These are phyloP conservation scores for Scleromitrula shiraiana DNA, from an alignment of 2,329 filamentous ascomycete genomes.

Conservation along the genomic window DNA sequence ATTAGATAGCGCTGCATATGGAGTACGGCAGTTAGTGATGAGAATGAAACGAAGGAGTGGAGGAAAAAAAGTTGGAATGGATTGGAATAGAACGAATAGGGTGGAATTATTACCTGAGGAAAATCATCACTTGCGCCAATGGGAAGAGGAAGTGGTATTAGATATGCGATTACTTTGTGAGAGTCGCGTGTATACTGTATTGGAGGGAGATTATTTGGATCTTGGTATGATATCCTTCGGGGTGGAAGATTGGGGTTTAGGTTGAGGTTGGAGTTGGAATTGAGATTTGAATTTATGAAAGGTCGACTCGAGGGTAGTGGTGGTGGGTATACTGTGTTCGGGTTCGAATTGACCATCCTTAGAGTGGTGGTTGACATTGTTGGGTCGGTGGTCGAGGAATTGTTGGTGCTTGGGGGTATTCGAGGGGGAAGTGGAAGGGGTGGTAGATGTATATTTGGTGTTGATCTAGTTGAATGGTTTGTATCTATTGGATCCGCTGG, in stretches of 20 bases:
- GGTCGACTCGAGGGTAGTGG: too few species aligned
- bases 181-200: conserved; percentile 12
- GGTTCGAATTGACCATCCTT: too few species aligned
- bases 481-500: neutral
- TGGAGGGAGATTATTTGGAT: conserved; percentile 1
- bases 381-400: neutral
- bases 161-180: conserved; percentile 10
- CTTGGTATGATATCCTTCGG: conserved; percentile 1
- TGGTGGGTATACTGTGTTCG: too few species aligned
- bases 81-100: too few species aligned
- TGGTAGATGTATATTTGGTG: neutral
- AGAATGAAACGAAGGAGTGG: too few species aligned
- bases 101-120: too few species aligned
- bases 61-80: too few species aligned
- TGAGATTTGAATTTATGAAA: too few species aligned
- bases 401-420: too few species aligned
- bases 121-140: conserved; percentile 3
- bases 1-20: conserved; percentile 10
- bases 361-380: too few species aligned
- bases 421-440: neutral
- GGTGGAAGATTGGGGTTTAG: neutral
- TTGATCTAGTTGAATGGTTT: neutral
- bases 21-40: too few species aligned
- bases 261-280: neutral
- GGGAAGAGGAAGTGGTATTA: conserved; percentile 14